Conservation (phyloP, 1,284 basidiomycete genomes). For the Crucibulum cyathiforme region DNA sequence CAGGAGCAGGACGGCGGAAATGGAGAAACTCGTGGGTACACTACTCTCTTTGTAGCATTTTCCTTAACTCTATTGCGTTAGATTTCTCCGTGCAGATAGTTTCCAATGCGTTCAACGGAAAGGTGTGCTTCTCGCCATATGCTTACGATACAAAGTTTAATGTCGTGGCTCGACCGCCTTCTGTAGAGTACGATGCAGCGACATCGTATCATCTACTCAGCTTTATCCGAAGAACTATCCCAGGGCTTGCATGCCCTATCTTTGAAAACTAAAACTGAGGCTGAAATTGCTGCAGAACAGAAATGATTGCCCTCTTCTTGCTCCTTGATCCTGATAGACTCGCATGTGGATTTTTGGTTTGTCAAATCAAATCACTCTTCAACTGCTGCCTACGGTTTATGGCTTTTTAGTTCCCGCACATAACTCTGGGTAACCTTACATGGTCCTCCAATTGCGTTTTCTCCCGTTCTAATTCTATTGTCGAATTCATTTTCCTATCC, state of each 20-base stretch:
- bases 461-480: background rate
- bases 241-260: slow-evolving; percentile 78
- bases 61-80: slow-evolving; percentile 30
- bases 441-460: too few relatives aligned
- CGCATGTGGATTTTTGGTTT: background rate
- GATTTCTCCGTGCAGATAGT: slow-evolving; percentile 78
- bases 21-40: slow-evolving; percentile 70
- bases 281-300: slow-evolving; percentile 44
- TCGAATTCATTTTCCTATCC: background rate
- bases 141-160: background rate
- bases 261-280: slow-evolving; percentile 72
- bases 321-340: background rate
- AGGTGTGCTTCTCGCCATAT: slow-evolving; percentile 50
- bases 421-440: too few relatives aligned
- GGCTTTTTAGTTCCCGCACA: too few relatives aligned
- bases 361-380: background rate
- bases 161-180: slow-evolving; percentile 1
- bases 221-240: slow-evolving; percentile 70
- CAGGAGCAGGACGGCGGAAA: slow-evolving; percentile 62
- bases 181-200: slow-evolving; percentile 74
- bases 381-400: background rate
- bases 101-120: slow-evolving; percentile 73
- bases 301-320: slow-evolving; percentile 1
- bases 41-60: background rate
- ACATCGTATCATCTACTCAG: slow-evolving; percentile 76